phyloP scores from a whole-genome alignment of 164 flowering plant species.

The Vitis riparia region DNA sequence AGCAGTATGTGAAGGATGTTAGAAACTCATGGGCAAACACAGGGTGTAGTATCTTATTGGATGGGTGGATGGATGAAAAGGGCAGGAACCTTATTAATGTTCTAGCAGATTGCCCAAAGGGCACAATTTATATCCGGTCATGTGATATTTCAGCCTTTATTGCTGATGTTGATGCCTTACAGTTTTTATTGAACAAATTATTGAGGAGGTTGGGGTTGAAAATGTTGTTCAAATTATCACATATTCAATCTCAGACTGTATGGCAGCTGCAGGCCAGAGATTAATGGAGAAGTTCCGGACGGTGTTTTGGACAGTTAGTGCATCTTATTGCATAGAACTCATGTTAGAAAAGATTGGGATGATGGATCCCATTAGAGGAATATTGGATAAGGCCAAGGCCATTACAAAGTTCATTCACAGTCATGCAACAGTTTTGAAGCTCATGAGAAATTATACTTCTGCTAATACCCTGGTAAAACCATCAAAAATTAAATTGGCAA shows the following conservation, averaged over 20 bases:
- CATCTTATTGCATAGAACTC: slow-evolving; percentile 43
- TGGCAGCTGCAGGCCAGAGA: slow-evolving; percentile 35
- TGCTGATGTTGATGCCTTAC: slow-evolving; percentile 31
- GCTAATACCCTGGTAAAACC: slow-evolving; percentile 26
- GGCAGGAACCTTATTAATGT: slow-evolving; percentile 38
- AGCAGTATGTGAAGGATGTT: slow-evolving; percentile 26
- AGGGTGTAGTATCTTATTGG: slow-evolving; percentile 63
- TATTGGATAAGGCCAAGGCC: slow-evolving; percentile 36
- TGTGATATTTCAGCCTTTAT: slow-evolving; percentile 32
- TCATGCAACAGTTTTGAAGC: slow-evolving; percentile 21
- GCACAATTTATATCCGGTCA: slow-evolving; percentile 50
- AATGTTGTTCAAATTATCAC: slow-evolving; percentile 54
- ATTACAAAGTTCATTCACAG: slow-evolving; percentile 42
- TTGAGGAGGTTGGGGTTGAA: slow-evolving; percentile 46
- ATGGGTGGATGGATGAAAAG: slow-evolving; percentile 45
- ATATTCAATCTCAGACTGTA: slow-evolving; percentile 21
- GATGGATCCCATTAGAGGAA: slow-evolving; percentile 13
- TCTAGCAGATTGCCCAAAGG: slow-evolving; percentile 46
- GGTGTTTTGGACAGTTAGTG: slow-evolving; percentile 49
- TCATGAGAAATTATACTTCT: slow-evolving; percentile 27
- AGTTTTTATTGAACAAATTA: slow-evolving; percentile 28
- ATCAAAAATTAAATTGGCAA: slow-evolving; percentile 26
- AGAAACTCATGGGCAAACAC: slow-evolving; percentile 52
- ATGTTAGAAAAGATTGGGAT: slow-evolving; percentile 42
- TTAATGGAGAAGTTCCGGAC: slow-evolving; percentile 29